Evolutionary conservation across 2,329 filamentous ascomycete species (phyloP).

Genomic region (Colletotrichum gloeosporioides): DNA sequence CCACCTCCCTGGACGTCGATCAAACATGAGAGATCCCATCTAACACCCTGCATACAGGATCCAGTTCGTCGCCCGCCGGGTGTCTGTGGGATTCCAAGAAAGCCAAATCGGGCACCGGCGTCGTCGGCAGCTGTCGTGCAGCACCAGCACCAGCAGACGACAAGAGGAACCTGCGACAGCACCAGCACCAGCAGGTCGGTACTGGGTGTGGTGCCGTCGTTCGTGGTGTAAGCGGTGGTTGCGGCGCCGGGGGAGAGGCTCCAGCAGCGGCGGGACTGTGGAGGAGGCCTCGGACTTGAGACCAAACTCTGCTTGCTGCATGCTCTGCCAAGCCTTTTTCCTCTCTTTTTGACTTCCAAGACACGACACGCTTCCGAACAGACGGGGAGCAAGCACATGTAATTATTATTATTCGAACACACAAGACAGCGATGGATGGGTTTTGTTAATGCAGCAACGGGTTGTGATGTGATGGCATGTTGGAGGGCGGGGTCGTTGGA

Average conservation of each 20-base stretch:
- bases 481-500: background rate
- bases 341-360: background rate
- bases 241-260: background rate
- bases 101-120: background rate
- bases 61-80: background rate
- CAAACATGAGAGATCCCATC: conserved; percentile 2
- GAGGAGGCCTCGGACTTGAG: conserved; percentile 5
- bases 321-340: background rate
- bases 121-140: background rate
- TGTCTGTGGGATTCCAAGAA: background rate
- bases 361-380: background rate
- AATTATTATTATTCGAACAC: background rate
- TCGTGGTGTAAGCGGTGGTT: background rate
- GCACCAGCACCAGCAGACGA: background rate
- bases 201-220: background rate
- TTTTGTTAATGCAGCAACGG: background rate
- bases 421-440: background rate
- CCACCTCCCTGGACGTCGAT: background rate
- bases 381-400: background rate
- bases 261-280: background rate
- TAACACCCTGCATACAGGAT: background rate
- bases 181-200: background rate
- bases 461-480: background rate
- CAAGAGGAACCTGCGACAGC: background rate
- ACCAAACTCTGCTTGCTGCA: background rate